A percentile compares a stretch with the other conserved stretches of the same genome.
Conservation (phyloP, 768 basidiomycete species). For the Tephrocybe sp. region DNA sequence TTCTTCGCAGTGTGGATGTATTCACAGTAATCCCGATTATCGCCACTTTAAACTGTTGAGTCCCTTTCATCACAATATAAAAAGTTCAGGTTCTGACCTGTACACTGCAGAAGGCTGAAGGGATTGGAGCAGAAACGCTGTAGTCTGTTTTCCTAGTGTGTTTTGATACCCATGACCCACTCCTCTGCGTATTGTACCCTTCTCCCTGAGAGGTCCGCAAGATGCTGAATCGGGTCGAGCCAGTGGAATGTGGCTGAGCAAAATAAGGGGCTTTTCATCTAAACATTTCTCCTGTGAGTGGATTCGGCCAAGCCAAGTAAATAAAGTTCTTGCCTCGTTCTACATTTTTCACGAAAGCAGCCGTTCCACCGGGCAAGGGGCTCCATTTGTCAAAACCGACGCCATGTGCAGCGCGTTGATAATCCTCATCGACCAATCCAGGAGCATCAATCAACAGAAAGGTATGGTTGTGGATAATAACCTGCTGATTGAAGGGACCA, state of each 20-base stretch:
- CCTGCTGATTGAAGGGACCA: slow-evolving; percentile 64
- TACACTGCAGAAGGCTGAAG: slow-evolving; percentile 71
- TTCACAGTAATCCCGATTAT: slow-evolving; percentile 93
- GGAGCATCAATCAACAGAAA: slow-evolving; percentile 76
- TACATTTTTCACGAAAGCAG: slow-evolving; percentile 58
- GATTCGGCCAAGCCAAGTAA: not conserved
- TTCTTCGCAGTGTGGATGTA: slow-evolving; percentile 47
- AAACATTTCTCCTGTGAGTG: slow-evolving; percentile 4
- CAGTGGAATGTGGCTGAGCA: slow-evolving; percentile 88
- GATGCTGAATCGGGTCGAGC: slow-evolving; percentile 68
- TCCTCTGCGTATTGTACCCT: slow-evolving; percentile 67
- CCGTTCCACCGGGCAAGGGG: slow-evolving; percentile 50
- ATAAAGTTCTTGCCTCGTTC: slow-evolving; percentile 33
- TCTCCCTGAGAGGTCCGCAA: slow-evolving; percentile 80
- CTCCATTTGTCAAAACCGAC: slow-evolving; percentile 56
- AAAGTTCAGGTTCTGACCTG: slow-evolving; percentile 45
- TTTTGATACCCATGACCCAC: slow-evolving; percentile 84
- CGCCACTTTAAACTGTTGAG: slow-evolving; percentile 50
- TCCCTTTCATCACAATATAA: not conserved
- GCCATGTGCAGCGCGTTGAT: slow-evolving; percentile 53
- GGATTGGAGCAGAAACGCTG: slow-evolving; percentile 65
- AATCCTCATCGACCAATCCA: slow-evolving; percentile 82
- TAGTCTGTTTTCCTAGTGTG: slow-evolving; percentile 78
- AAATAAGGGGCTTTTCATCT: slow-evolving; percentile 51
- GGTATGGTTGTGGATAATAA: slow-evolving; percentile 67